Base-by-base conservation (phyloP, 768 basidiomycete genomes). In the Porphyrellus cyaneotinctus region DNA sequence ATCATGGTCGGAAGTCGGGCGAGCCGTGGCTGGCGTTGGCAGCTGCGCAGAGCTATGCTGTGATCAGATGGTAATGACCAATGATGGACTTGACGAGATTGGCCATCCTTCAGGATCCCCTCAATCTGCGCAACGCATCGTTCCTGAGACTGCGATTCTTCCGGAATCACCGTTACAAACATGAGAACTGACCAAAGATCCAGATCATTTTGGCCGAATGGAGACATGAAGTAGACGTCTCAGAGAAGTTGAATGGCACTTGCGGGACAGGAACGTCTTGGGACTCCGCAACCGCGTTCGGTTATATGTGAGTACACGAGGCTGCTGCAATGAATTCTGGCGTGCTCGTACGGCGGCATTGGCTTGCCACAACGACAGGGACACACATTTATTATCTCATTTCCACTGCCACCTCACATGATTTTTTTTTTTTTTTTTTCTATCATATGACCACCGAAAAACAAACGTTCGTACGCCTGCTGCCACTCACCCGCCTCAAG, bases 271-370 rank as follows among this genome's bases (percentile, higher is more conserved):
- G 11, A 42, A 44, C 24, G 26, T 38, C 61, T 49, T 63, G 49
- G 53, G 50, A 62, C 60, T 51, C 60, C 52, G 59, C 56, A 62
- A 43, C 43, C 44, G 51, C 33, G 30, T 58, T 47, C 62, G 59
- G 65, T 53, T 64, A 51, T 64, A 51, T 22, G 52, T 26, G 31
- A 42, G 22, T n/a, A 59, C 62, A 69, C 57, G 59, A 65, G 66
- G 62, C 54, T 30, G 59, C 44, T 47, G 53, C 55, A 54, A 39
- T 43, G 56, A 59, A 56, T 54, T 58, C 56, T 53, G 54, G 42
- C 51, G 47, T 54, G 56, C 47, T 22, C 23, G 49, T 52, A 51
- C 47, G 14, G 53, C 52, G 51, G 60, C 58, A 57, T 62, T 63
- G 44, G 54, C 36, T 26, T 46, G 41, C 56, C 26, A 53, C 56